Percentiles rank a stretch among this genome's conserved stretches.
Conservation (phyloP, 1,284 basidiomycete genomes). For the Peniophora sp. region DNA sequence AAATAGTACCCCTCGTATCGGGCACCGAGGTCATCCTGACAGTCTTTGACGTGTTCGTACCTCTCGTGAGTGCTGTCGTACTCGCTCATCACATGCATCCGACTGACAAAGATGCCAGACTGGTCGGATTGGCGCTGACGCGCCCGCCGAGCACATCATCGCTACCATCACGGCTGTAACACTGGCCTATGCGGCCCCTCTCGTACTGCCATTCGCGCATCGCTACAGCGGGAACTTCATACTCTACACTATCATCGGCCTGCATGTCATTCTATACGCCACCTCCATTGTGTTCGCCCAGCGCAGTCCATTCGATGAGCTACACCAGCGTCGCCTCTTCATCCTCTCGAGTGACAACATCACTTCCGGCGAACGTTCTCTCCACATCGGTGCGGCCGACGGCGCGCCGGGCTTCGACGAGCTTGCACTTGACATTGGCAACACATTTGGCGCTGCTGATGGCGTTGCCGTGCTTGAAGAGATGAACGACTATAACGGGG, state of each 20-base stretch:
- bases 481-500: constrained; percentile 64
- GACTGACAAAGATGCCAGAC: constrained; percentile 35
- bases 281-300: constrained; percentile 56
- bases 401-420: constrained; percentile 67
- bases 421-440: constrained; percentile 57
- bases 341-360: constrained; percentile 85
- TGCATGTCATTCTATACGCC: constrained; percentile 39
- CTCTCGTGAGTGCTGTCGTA: constrained; percentile 51
- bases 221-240: constrained; percentile 54
- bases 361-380: constrained; percentile 62
- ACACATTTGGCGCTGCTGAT: constrained; percentile 44
- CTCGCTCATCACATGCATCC: not conserved
- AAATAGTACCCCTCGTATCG: constrained; percentile 53
- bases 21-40: constrained; percentile 66
- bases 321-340: constrained; percentile 87
- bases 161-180: constrained; percentile 65
- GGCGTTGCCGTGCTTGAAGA: constrained; percentile 35
- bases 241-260: constrained; percentile 35
- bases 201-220: constrained; percentile 69
- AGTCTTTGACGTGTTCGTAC: constrained; percentile 87
- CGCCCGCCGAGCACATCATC: constrained; percentile 86
- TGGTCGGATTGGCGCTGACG: constrained; percentile 67
- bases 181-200: constrained; percentile 55
- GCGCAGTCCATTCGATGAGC: constrained; percentile 67
- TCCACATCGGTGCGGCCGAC: constrained; percentile 84